phyloP scores from a whole-genome alignment of 2,329 filamentous ascomycete genomes.

The Colletotrichum incanum region DNA sequence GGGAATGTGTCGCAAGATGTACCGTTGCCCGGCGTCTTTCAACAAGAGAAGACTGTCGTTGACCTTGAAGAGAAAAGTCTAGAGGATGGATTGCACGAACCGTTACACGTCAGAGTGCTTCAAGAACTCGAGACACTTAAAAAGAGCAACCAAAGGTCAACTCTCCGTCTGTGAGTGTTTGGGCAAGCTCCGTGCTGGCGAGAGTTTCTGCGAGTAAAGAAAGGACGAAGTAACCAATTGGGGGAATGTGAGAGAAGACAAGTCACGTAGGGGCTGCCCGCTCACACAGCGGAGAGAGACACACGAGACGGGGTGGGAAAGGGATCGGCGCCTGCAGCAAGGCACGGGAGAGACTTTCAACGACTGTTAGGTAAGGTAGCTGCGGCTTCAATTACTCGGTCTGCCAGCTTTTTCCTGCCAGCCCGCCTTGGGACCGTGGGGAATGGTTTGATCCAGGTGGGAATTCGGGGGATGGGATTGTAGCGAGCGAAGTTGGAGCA shows the following conservation, averaged over 20 bases:
- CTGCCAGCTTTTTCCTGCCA: background rate
- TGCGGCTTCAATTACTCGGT: background rate
- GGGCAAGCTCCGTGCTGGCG: background rate
- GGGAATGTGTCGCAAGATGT: background rate
- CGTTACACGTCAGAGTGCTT: background rate
- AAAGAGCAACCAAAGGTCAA: background rate
- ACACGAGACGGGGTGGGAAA: background rate
- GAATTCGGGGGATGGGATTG: background rate
- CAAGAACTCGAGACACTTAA: background rate
- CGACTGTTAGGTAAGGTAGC: background rate
- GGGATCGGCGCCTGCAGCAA: background rate
- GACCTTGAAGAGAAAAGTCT: background rate
- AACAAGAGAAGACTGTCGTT: background rate
- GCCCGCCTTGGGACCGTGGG: slow-evolving; percentile 13
- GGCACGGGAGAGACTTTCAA: background rate
- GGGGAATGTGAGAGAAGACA: slow-evolving; percentile 14
- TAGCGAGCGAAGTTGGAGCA: background rate
- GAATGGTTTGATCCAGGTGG: slow-evolving; percentile 13
- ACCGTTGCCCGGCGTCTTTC: background rate
- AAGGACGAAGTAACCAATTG: slow-evolving; percentile 22
- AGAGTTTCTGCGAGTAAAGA: slow-evolving; percentile 37
- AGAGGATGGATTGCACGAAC: background rate
- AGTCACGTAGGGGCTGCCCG: background rate
- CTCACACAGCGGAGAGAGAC: background rate
- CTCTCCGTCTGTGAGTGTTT: background rate